Conservation (phyloP, 257 asterid species). For the Marsdenia floribunda region DNA sequence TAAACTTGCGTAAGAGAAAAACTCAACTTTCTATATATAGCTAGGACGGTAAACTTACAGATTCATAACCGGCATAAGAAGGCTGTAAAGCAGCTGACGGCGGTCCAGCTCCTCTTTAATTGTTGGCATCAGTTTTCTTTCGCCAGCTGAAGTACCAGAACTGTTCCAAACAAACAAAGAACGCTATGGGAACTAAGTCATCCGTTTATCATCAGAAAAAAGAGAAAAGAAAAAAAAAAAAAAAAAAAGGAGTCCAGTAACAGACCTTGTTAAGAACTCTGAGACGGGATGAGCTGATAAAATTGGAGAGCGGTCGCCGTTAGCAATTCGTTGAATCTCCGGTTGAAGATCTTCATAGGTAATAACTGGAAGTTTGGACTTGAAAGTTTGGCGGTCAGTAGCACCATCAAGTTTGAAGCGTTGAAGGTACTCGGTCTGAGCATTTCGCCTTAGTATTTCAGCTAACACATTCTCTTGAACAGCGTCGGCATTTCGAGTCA, state of each 20-base stretch:
- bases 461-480: constrained; percentile 70
- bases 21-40: background rate
- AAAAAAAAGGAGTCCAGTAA: too few species aligned
- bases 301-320: constrained; percentile 86
- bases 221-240: background rate
- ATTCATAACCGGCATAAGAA: constrained; percentile 97
- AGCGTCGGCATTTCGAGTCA: constrained; percentile 74
- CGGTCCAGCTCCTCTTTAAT: constrained; percentile 87
- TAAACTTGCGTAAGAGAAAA: background rate
- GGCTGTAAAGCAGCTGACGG: constrained; percentile 95
- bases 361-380: constrained; percentile 64
- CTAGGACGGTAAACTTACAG: constrained; percentile 40
- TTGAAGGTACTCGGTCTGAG: constrained; percentile 65
- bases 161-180: constrained; percentile 21
- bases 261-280: constrained; percentile 91
- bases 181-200: background rate
- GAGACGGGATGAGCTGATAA: constrained; percentile 82
- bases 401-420: constrained; percentile 56
- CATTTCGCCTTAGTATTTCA: constrained; percentile 57
- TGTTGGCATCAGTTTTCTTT: constrained; percentile 93
- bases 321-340: constrained; percentile 77
- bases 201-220: background rate
- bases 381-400: constrained; percentile 59
- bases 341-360: constrained; percentile 94
- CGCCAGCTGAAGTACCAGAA: constrained; percentile 97